phyloP scores from a whole-genome alignment of 768 basidiomycete species.

The Boletus speciosus region DNA sequence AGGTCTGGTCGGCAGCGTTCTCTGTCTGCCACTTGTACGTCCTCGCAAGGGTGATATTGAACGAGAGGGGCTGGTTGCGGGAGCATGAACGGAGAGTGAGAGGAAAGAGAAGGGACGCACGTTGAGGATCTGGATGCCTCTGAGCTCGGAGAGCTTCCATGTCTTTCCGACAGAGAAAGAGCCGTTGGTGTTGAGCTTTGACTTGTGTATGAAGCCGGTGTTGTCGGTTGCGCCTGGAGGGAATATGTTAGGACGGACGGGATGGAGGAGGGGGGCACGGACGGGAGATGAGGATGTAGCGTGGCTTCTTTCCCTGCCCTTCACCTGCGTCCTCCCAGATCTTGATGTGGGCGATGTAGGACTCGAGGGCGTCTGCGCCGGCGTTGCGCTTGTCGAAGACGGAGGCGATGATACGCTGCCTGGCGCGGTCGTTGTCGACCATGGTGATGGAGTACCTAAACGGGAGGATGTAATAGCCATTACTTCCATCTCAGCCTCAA shows the following conservation, averaged over 20 bases:
- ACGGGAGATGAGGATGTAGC: slow-evolving; percentile 91
- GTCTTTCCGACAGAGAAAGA: slow-evolving; percentile 97
- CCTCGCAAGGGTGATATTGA: slow-evolving; percentile 84
- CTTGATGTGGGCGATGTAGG: slow-evolving; percentile 85
- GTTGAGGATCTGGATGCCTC: slow-evolving; percentile 68
- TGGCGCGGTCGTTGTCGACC: slow-evolving; percentile 48
- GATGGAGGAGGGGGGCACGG: slow-evolving; percentile 35
- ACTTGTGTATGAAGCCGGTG: slow-evolving; percentile 85
- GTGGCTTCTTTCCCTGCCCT: slow-evolving; percentile 71
- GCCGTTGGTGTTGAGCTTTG: slow-evolving; percentile 91
- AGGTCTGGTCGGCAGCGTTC: slow-evolving; percentile 61
- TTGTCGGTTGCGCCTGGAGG: slow-evolving; percentile 56
- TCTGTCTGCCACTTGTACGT: slow-evolving; percentile 92
- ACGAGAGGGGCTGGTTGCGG: slow-evolving; percentile 49
- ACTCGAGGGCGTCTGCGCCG: slow-evolving; percentile 63
- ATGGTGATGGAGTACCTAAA: slow-evolving; percentile 23
- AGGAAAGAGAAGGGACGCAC: slow-evolving; percentile 43
- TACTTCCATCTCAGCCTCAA: background rate
- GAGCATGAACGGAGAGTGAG: slow-evolving; percentile 12
- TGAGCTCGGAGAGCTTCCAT: slow-evolving; percentile 83
- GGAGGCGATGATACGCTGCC: slow-evolving; percentile 73
- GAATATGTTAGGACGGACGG: background rate
- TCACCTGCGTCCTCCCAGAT: slow-evolving; percentile 88
- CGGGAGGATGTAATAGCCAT: background rate
- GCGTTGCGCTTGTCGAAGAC: slow-evolving; percentile 76